Percentiles rank a stretch among this genome's conserved stretches.
Conservation (phyloP, 306 rosid genomes). For the Aeschynomene evenia region DNA sequence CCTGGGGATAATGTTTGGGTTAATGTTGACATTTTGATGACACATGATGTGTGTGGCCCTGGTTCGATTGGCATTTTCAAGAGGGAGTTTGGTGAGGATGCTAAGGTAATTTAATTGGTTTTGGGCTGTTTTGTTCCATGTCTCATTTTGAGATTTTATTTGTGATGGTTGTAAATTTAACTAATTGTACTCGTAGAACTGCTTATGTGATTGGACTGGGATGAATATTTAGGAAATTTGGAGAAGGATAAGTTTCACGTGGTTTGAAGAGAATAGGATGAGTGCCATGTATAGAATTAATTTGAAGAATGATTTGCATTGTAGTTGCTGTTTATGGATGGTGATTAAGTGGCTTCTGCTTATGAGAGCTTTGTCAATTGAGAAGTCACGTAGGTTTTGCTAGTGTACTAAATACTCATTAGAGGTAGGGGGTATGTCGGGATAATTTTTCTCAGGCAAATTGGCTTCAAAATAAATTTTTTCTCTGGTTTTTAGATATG, state of each 20-base stretch:
- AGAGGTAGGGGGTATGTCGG: neutral
- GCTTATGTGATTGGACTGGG: neutral
- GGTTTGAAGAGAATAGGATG: neutral
- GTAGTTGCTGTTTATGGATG: neutral
- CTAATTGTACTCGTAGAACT: neutral
- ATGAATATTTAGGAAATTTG: conserved; percentile 20
- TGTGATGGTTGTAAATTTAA: neutral
- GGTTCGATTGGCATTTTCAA: conserved; percentile 93
- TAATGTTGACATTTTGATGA: conserved; percentile 84
- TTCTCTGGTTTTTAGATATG: neutral
- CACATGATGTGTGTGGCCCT: conserved; percentile 95
- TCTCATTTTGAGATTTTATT: neutral
- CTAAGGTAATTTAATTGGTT: conserved; percentile 52
- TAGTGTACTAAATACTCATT: neutral
- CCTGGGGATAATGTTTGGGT: conserved; percentile 95
- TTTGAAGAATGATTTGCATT: neutral
- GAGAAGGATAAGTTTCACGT: neutral
- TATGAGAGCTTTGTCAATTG: conserved; percentile 1
- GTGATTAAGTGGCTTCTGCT: neutral
- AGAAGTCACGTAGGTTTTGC: neutral
- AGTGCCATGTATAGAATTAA: conserved; percentile 6
- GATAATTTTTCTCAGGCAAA: neutral
- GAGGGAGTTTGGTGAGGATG: conserved; percentile 86
- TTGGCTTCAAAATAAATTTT: neutral
- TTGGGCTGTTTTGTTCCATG: neutral